Conservation (phyloP, 345 rosid genomes). For the Arabis alpina region DNA sequence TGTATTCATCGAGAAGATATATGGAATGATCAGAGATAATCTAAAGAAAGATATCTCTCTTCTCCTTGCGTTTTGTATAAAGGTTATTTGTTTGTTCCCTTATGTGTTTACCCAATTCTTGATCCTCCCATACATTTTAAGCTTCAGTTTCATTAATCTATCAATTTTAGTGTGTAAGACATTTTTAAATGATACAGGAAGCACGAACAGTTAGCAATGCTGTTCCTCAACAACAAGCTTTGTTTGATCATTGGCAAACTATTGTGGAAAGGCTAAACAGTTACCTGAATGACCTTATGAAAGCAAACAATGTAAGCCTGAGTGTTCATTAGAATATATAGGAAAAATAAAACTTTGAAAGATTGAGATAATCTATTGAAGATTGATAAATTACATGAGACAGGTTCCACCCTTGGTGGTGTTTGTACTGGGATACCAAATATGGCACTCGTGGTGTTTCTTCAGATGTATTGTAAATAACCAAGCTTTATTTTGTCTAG, state of each 20-base stretch:
- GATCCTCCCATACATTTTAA: slow-evolving; percentile 2
- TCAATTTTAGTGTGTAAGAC: background rate
- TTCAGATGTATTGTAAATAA: slow-evolving; percentile 53
- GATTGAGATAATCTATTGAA: background rate
- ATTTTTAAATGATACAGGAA: slow-evolving; percentile 59
- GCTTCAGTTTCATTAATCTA: background rate
- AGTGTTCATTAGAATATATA: slow-evolving; percentile 11
- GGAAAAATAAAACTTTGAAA: background rate
- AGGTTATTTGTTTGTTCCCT: slow-evolving; percentile 56
- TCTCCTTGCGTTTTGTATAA: slow-evolving; percentile 90
- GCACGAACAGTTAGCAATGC: slow-evolving; percentile 93
- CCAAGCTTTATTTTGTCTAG: slow-evolving; percentile 8
- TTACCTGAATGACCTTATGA: slow-evolving; percentile 73
- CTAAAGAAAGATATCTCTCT: slow-evolving; percentile 96
- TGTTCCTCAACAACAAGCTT: slow-evolving; percentile 86
- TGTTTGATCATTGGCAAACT: slow-evolving; percentile 97
- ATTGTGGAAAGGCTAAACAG: slow-evolving; percentile 85
- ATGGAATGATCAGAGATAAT: slow-evolving; percentile 97
- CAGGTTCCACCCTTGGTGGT: slow-evolving; percentile 89
- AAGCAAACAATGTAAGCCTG: slow-evolving; percentile 71
- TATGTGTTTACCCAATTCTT: slow-evolving; percentile 23
- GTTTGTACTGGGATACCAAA: slow-evolving; percentile 99
- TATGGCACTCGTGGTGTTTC: slow-evolving; percentile 86
- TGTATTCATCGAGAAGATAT: slow-evolving; percentile 95
- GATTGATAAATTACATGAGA: slow-evolving; percentile 24